Conservation (phyloP, 495 filamentous ascomycete species). For the Neurospora terricola region DNA sequence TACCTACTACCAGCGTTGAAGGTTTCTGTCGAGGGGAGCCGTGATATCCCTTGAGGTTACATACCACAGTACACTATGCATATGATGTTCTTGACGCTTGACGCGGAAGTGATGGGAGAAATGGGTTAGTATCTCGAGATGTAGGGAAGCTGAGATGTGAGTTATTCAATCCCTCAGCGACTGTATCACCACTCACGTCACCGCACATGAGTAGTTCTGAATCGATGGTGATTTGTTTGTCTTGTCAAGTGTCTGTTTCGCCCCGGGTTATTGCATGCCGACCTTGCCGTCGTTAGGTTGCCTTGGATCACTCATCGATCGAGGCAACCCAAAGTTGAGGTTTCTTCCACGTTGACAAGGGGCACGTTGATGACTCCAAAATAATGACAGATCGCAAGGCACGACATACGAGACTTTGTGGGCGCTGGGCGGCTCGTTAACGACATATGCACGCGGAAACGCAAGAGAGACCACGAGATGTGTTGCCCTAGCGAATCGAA, state of each 20-base stretch:
- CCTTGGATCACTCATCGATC: not conserved
- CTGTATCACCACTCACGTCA: not conserved
- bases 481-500: not conserved
- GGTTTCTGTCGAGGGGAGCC: not conserved
- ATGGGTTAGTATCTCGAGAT: no score
- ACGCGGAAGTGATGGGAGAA: not conserved
- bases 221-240: not conserved
- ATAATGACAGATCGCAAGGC: not conserved
- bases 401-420: not conserved
- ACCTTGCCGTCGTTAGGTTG: not conserved
- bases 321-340: not conserved
- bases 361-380: not conserved
- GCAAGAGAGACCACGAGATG: not conserved
- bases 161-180: not conserved
- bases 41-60: not conserved
- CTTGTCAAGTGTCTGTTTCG: not conserved
- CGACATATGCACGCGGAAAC: not conserved
- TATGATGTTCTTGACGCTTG: not conserved
- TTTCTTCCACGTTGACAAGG: not conserved
- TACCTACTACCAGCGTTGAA: not conserved
- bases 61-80: not conserved
- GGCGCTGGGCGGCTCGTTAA: not conserved
- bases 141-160: not conserved
- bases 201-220: not conserved
- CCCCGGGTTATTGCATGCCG: not conserved